A percentile compares a stretch with the other conserved stretches of the same genome.
Conservation (phyloP, 2,329 filamentous ascomycete genomes). For the Pleurostoma richardsiae region DNA sequence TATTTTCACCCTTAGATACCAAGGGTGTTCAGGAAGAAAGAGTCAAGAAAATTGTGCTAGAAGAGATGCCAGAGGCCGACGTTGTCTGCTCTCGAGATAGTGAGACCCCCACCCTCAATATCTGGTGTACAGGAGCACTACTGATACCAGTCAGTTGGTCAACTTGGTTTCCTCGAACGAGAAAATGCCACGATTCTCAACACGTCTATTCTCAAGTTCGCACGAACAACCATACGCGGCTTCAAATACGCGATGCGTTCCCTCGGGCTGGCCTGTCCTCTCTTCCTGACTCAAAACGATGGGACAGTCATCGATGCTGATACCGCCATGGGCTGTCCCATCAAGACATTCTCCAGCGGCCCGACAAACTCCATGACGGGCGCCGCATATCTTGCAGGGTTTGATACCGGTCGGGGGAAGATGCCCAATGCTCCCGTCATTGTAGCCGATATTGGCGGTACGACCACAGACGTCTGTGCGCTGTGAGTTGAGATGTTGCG, state of each 20-base stretch:
- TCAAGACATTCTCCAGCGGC: background rate
- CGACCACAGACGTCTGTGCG: conserved; percentile 58
- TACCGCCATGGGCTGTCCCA: background rate
- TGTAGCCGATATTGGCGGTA: conserved; percentile 64
- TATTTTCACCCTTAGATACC: background rate
- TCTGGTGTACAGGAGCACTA: background rate
- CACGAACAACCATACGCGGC: background rate
- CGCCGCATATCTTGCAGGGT: conserved; percentile 22
- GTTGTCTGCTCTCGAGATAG: background rate
- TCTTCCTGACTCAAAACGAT: background rate
- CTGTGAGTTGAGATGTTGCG: conserved; percentile 15
- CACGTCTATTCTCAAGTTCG: background rate
- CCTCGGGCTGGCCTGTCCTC: background rate
- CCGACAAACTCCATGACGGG: background rate
- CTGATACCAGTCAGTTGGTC: background rate
- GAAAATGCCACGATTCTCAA: background rate
- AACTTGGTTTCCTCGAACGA: background rate
- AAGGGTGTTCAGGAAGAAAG: background rate
- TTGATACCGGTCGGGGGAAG: conserved; percentile 33
- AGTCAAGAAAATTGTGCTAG: background rate
- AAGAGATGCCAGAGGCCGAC: background rate
- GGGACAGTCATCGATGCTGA: background rate
- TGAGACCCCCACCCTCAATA: background rate
- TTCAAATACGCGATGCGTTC: background rate
- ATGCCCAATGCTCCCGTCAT: conserved; percentile 29